Conservation (phyloP, 2,329 filamentous ascomycete species). For the Aspergillus persii region DNA sequence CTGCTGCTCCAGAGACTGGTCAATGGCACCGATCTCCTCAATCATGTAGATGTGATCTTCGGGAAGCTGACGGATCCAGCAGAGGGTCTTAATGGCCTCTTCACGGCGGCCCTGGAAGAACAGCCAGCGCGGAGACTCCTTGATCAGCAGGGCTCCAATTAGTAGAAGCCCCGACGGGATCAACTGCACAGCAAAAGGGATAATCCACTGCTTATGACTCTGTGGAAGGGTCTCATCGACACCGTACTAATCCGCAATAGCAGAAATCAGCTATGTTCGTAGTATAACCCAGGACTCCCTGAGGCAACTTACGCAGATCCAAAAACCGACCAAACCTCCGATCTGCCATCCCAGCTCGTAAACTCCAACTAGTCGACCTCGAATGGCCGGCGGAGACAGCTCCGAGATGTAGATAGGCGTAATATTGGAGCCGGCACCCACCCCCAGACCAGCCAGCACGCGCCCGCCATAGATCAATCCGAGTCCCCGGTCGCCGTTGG, state of each 20-base stretch:
- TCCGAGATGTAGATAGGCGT: conserved; percentile 62
- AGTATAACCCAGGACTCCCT: background rate
- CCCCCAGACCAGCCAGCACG: conserved; percentile 57
- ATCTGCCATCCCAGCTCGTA: conserved; percentile 58
- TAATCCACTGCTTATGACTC: conserved; percentile 40
- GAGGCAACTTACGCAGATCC: conserved; percentile 43
- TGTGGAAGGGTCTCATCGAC: conserved; percentile 42
- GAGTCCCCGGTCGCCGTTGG: conserved; percentile 60
- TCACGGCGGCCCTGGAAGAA: conserved; percentile 67
- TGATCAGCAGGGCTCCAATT: conserved; percentile 59
- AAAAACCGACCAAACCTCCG: conserved; percentile 51
- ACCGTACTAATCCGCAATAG: conserved; percentile 46
- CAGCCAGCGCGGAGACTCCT: conserved; percentile 67
- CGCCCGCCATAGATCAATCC: conserved; percentile 59
- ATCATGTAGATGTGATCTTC: conserved; percentile 60
- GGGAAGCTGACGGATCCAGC: conserved; percentile 43
- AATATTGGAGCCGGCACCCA: conserved; percentile 57
- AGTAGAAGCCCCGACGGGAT: conserved; percentile 46
- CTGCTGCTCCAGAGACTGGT: conserved; percentile 66
- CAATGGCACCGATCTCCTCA: conserved; percentile 70
- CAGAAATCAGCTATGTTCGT: conserved; percentile 9
- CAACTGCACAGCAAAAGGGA: conserved; percentile 43
- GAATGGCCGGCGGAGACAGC: conserved; percentile 56
- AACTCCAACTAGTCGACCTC: conserved; percentile 58
- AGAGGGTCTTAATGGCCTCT: conserved; percentile 58